Base-by-base conservation (phyloP, 192 early-diverging fungal genomes). In the Rhizophlyctis rosea region DNA sequence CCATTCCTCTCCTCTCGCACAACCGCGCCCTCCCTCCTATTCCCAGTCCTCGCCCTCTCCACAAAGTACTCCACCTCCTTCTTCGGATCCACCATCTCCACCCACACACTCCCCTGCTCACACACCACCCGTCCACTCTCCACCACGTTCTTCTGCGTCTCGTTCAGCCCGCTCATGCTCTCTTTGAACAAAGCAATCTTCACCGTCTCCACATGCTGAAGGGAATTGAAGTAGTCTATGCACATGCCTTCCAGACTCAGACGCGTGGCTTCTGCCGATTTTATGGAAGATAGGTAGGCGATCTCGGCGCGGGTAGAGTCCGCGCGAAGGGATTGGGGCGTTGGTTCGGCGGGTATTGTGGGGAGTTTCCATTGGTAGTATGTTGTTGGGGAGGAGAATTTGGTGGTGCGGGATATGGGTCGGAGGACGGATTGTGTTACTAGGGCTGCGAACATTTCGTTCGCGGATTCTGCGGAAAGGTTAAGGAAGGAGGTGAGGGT, bases 351-450 rank as follows among this genome's bases (percentile, higher is more conserved):
- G 25, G 76, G 74, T 51, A 72, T 54, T 1, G 66, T 21, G 9
- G 57, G 57, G 21, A 60, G 66, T 47, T 71, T 73, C 78, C 78
- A 80, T 31, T 70, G 71, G 50, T n/a, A n/a, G n/a, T 76, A 80
- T 13, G 57, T 65, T 58, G 64, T 61, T 9, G 50, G 50, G 7
- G 64, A 33, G 14, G 53, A 32, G 31, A 59, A 62, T 16, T 50
- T 56, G 48, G 34, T 25, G 50, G 9, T 50, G 23, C 77, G 63
- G 16, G 60, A 61, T 3, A 64, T 61, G 14, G 65, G 54, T 48
- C 73, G 73, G 18, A 80, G 47, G 52, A 76, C 76, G 27, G 50
- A 36, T 48, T 80, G 61, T 27, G 24, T 51, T 21, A 69, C 47
- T 1, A 80, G 63, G 33, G 73, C 57, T 16, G 36, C 44, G 16